Conservation (phyloP, 352 stramenopile species). For the Pythium apleroticum region DNA sequence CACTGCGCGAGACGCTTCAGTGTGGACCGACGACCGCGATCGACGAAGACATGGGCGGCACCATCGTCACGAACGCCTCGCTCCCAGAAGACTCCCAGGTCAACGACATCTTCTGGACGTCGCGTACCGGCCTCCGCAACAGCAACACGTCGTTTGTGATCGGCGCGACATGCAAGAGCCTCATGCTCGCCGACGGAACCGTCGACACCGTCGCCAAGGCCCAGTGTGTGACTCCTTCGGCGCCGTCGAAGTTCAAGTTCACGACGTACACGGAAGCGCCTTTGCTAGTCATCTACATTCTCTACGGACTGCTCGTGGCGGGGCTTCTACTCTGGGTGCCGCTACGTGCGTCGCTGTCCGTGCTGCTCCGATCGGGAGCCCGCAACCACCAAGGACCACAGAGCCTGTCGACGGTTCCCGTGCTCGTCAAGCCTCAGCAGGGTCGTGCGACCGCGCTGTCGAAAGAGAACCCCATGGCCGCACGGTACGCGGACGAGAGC, state of each 20-base stretch:
- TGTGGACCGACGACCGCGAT: constrained; percentile 39
- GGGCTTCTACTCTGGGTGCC: constrained; percentile 16
- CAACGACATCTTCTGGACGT: constrained; percentile 52
- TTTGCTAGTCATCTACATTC: constrained; percentile 47
- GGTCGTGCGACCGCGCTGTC: not conserved
- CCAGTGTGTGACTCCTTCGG: constrained; percentile 30
- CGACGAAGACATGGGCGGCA: constrained; percentile 27
- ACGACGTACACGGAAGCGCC: constrained; percentile 50
- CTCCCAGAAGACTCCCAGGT: constrained; percentile 48
- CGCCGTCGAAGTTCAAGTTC: constrained; percentile 40
- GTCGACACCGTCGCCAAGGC: constrained; percentile 31
- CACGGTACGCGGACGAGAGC: constrained; percentile 6
- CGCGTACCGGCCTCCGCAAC: constrained; percentile 52
- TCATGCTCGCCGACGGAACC: constrained; percentile 43
- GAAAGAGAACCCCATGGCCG: constrained; percentile 1
- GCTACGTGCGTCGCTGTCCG: constrained; percentile 9
- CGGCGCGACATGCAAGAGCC: constrained; percentile 43
- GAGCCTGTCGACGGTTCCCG: not conserved
- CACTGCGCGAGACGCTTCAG: constrained; percentile 37
- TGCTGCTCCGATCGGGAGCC: constrained; percentile 3
- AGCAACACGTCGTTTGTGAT: constrained; percentile 69
- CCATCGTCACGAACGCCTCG: constrained; percentile 51
- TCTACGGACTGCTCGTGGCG: constrained; percentile 39
- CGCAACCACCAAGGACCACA: not conserved
- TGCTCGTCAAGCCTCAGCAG: constrained; percentile 4